Evolutionary conservation across 2,329 filamentous ascomycete genomes (phyloP), one percentile per base, ranked within the genome.

Genomic region (Trichoderma sp.): DNA sequence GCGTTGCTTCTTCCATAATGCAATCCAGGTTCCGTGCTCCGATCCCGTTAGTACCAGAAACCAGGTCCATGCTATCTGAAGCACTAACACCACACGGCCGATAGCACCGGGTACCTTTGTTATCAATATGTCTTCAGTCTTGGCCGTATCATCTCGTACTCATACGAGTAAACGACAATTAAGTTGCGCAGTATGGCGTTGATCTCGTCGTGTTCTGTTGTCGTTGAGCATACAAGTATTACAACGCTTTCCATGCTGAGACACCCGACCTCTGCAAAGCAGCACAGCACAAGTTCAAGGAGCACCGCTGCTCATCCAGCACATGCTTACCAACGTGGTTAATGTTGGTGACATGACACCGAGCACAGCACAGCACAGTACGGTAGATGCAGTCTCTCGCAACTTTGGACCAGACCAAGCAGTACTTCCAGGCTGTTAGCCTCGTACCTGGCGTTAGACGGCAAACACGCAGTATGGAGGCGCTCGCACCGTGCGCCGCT

Each of bases 401-500:
- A n/a, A 60, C 57, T n/a, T 60, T 21, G 34, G 21, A 60, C 32
- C 57, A 34, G 57, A 18, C 57, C 57, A 12, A 21, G 30, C 18
- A 21, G 30, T 60, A 32, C 26, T 8, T 32, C 2, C 26, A 21
- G 26, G 6, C 57, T 34, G 32, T 32, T 34, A 32, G 57, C 57
- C 57, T 51, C 24, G 67, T 70, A 51, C 67, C 67, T 70, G 67
- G 57, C 39, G 56, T 53, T 34, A 34, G 28, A 34, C 18, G 65
- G 26, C 65, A 58, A 68, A 43, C 65, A 68, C 47, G 21, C 47
- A 53, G 15, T 21, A 21, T 24, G 9, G n/a, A 24, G n/a, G 65
- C 57, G 57, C 67, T 70, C 67, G 57, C 67, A 70, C 67, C 39
- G 67, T 70, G 67, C 67, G 28, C 18, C n/a, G 53, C 57, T 70